Evolutionary conservation across 1,139 yeast species (phyloP).

Genomic region (Spencermartinsiella ligniputridi): DNA sequence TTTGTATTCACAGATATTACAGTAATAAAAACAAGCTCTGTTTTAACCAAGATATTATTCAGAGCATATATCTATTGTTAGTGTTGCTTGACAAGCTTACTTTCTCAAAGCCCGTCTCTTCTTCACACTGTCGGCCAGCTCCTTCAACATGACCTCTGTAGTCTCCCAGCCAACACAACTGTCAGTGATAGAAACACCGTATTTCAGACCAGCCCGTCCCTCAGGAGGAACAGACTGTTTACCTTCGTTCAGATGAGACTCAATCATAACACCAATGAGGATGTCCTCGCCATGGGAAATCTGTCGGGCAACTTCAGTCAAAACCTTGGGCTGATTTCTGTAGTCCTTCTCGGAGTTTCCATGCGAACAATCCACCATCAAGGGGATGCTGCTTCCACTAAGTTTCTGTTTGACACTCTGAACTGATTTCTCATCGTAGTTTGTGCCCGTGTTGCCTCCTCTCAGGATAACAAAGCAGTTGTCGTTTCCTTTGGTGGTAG

Average conservation of each 20-base stretch:
- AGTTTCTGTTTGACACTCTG: constrained; percentile 66
- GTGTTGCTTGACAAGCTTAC: not conserved
- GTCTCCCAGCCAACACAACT: constrained; percentile 94
- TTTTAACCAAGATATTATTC: too few species aligned
- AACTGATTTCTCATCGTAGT: constrained; percentile 78
- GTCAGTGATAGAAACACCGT: constrained; percentile 96
- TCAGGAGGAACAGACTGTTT: constrained; percentile 77
- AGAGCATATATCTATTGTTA: too few species aligned
- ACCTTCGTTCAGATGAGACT: constrained; percentile 89
- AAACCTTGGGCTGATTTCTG: constrained; percentile 90
- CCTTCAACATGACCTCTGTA: constrained; percentile 73
- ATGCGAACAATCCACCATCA: constrained; percentile 97
- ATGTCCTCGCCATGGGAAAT: constrained; percentile 71
- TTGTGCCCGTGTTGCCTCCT: constrained; percentile 93
- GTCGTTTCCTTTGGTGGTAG: constrained; percentile 90
- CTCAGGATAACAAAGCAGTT: constrained; percentile 73
- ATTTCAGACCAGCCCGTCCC: constrained; percentile 71
- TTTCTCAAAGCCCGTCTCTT: constrained; percentile 51
- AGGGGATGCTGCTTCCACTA: constrained; percentile 32
- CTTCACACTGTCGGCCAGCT: constrained; percentile 77
- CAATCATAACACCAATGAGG: constrained; percentile 94
- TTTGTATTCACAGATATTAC: too few species aligned
- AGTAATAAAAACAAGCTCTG: too few species aligned
- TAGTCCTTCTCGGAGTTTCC: constrained; percentile 93
- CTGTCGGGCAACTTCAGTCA: constrained; percentile 74